Evolutionary conservation across 2,329 filamentous ascomycete genomes (phyloP).

Genomic region (Diaporthe sp.): DNA sequence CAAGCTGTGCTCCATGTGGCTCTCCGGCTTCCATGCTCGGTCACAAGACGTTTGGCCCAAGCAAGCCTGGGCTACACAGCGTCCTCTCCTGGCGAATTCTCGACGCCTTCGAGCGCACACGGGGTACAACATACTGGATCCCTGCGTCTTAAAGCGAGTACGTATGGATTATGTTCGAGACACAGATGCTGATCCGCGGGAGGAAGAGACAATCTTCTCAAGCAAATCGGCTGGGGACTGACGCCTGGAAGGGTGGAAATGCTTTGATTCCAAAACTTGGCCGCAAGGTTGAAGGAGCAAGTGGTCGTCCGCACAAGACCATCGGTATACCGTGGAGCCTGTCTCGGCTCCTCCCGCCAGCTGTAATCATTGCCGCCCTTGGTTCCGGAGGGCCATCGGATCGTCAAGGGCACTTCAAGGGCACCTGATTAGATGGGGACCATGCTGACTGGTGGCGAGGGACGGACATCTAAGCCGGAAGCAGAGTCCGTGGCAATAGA

Average conservation of each 20-base stretch:
- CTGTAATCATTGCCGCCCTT: neutral
- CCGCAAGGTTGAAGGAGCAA: neutral
- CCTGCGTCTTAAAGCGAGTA: conserved; percentile 1
- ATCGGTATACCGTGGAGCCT: neutral
- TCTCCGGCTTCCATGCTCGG: conserved; percentile 17
- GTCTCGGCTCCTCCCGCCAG: conserved; percentile 1
- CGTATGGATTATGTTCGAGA: neutral
- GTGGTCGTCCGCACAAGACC: neutral
- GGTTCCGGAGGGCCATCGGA: neutral
- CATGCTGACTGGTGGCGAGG: neutral
- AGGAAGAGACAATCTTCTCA: neutral
- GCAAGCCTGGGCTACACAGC: conserved; percentile 23
- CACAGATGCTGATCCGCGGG: conserved; percentile 13
- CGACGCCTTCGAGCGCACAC: conserved; percentile 24
- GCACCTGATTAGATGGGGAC: neutral
- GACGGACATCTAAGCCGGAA: neutral
- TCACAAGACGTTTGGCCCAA: conserved; percentile 26
- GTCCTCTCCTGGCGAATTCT: conserved; percentile 29
- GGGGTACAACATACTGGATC: neutral
- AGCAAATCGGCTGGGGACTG: neutral
- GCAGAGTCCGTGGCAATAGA: neutral
- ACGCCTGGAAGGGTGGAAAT: neutral
- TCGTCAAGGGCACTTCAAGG: neutral
- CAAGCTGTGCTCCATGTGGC: conserved; percentile 1
- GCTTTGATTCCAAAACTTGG: neutral